Evolutionary conservation across 164 flowering plant species (phyloP).

Genomic region (Liquidambar formosana): DNA sequence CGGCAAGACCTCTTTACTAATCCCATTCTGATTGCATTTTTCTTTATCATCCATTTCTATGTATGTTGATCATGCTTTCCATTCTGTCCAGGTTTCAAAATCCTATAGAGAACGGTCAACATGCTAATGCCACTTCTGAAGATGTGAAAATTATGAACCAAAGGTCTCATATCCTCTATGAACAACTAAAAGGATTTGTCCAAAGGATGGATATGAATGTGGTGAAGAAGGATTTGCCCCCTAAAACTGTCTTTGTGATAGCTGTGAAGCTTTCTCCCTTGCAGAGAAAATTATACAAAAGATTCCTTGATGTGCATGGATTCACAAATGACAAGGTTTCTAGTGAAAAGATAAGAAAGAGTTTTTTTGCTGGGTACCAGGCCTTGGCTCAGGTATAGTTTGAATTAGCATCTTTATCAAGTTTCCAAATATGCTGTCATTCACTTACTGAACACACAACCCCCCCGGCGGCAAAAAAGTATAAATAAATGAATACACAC

Average conservation of each 20-base stretch:
- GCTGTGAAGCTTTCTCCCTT: constrained; percentile 89
- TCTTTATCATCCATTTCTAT: constrained; percentile 1
- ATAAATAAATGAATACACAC: no score
- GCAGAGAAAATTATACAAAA: constrained; percentile 82
- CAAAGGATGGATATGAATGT: constrained; percentile 97
- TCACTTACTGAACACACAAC: not conserved
- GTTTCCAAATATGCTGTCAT: not conserved
- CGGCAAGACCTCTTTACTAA: constrained; percentile 47
- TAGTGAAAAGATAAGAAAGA: constrained; percentile 59
- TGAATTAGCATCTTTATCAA: not conserved
- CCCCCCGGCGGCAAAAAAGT: no score
- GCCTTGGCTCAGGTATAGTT: constrained; percentile 85
- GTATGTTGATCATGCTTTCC: constrained; percentile 10
- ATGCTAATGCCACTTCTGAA: constrained; percentile 77
- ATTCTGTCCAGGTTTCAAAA: constrained; percentile 80
- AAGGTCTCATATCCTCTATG: constrained; percentile 94
- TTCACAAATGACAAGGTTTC: constrained; percentile 60
- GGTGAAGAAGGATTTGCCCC: constrained; percentile 92
- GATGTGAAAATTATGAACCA: constrained; percentile 98
- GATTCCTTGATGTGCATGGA: constrained; percentile 87
- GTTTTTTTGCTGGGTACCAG: constrained; percentile 94
- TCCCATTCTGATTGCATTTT: not conserved
- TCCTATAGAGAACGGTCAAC: constrained; percentile 97
- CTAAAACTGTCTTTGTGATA: constrained; percentile 92
- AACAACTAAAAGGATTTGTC: constrained; percentile 95